Evolutionary conservation across 225 moss, liverwort and hornwort genomes (phyloP).

Genomic region (Climacium dendroides): DNA sequence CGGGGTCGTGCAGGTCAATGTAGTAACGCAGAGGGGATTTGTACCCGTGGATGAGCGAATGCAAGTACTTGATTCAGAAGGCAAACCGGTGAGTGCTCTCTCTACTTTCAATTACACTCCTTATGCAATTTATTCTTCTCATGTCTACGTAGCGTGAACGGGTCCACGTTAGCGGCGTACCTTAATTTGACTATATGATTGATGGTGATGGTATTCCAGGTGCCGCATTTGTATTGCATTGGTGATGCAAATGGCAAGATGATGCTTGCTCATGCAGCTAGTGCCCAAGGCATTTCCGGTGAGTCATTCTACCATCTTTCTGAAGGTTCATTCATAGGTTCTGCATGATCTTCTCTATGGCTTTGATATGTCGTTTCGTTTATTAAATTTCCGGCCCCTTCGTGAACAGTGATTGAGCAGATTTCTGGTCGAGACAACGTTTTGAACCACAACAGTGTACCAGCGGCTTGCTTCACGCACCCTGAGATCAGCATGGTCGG

Average conservation of each 20-base stretch:
- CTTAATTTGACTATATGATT: background rate
- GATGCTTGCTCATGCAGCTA: constrained; percentile 99
- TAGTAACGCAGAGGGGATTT: constrained; percentile 86
- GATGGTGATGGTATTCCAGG: constrained; percentile 19
- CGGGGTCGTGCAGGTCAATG: constrained; percentile 48
- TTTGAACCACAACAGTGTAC: constrained; percentile 90
- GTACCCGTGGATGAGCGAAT: constrained; percentile 95
- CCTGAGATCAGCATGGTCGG: constrained; percentile 99
- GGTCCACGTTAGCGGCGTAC: background rate
- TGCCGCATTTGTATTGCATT: constrained; percentile 83
- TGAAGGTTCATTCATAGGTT: background rate
- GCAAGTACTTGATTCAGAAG: constrained; percentile 71
- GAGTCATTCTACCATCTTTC: background rate
- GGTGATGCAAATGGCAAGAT: constrained; percentile 99
- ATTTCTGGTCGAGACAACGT: constrained; percentile 82
- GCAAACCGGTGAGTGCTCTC: constrained; percentile 44
- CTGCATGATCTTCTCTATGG: background rate
- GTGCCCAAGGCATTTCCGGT: constrained; percentile 99
- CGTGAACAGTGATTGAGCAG: constrained; percentile 74
- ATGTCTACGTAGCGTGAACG: background rate
- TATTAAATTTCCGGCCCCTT: background rate
- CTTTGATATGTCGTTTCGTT: background rate
- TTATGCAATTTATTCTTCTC: background rate
- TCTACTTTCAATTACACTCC: background rate
- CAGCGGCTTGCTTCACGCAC: constrained; percentile 98